Evolutionary conservation across 148 eudicot species (phyloP).

Genomic region (Arctostaphylos glauca): DNA sequence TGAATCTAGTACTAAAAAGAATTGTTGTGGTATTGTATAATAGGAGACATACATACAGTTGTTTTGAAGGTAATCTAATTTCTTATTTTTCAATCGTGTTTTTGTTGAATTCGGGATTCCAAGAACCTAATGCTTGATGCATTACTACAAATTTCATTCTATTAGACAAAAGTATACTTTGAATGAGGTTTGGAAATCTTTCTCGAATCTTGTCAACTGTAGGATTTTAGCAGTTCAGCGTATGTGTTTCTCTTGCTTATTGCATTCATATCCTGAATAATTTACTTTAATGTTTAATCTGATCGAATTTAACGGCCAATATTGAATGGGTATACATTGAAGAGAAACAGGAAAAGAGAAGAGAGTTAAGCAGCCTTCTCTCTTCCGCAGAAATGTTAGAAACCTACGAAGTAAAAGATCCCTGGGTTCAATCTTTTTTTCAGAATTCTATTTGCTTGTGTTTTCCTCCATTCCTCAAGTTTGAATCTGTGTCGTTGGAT

Average conservation of each 20-base stretch:
- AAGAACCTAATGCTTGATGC: not conserved
- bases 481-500: no score
- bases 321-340: not conserved
- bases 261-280: not conserved
- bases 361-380: no score
- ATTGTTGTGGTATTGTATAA: not conserved
- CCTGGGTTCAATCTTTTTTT: no score
- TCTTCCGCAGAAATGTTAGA: no score
- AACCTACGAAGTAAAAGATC: no score
- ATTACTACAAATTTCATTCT: not conserved
- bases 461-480: no score
- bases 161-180: not conserved
- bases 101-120: not conserved
- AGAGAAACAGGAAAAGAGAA: no score
- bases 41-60: not conserved
- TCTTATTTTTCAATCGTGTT: not conserved
- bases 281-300: not conserved
- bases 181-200: not conserved
- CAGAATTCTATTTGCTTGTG: no score
- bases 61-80: not conserved
- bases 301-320: not conserved
- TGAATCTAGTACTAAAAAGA: not conserved
- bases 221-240: not conserved
- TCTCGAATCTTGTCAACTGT: not conserved
- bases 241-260: not conserved